A percentile compares a stretch with the other conserved stretches of the same genome.
These are phyloP conservation scores for Trametes cinnabarina DNA, from an alignment of 768 basidiomycete species.

Conservation along the genomic window DNA sequence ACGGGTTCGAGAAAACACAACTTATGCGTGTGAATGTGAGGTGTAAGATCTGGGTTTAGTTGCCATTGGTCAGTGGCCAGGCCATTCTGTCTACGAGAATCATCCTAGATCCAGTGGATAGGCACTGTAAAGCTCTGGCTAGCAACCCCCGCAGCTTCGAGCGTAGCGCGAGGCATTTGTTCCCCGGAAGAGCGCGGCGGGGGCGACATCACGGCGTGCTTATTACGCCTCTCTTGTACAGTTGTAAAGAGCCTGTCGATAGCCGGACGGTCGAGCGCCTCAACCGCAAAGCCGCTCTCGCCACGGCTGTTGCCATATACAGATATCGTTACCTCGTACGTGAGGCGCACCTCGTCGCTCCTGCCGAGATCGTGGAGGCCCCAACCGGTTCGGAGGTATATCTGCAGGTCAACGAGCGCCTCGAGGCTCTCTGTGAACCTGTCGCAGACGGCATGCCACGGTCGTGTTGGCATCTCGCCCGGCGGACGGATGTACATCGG, in stretches of 20 bases:
- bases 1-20: too few species aligned
- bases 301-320: neutral
- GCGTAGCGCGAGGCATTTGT: too few species aligned
- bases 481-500: constrained; percentile 10
- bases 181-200: neutral
- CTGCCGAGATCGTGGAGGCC: constrained; percentile 12
- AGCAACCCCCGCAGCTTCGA: too few species aligned
- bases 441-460: constrained; percentile 16
- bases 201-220: neutral
- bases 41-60: too few species aligned
- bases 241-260: neutral
- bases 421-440: constrained; percentile 16
- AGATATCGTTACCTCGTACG: neutral
- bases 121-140: neutral
- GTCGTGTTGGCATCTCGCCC: neutral
- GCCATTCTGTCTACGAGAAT: too few species aligned
- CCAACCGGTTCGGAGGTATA: constrained; percentile 10
- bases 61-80: neutral
- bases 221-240: neutral
- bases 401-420: constrained; percentile 9
- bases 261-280: neutral
- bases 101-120: neutral
- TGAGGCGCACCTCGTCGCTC: neutral
- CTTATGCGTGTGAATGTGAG: too few species aligned
- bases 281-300: neutral